Evolutionary conservation across 257 asterid species (phyloP).

Genomic region (Rauvolfia tetraphylla): DNA sequence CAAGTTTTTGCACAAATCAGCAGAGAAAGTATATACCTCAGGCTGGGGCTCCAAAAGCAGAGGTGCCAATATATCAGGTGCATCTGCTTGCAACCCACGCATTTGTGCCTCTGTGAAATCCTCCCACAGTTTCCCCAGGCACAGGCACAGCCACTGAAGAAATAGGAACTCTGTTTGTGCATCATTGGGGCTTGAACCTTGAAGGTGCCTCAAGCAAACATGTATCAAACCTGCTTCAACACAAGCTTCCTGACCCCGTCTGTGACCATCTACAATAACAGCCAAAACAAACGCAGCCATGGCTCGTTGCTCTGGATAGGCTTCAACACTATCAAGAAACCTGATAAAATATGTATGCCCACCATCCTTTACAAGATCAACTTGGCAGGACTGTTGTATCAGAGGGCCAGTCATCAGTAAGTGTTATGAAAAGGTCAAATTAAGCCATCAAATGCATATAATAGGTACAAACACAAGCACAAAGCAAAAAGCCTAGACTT

Average conservation of each 20-base stretch:
- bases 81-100: constrained; percentile 80
- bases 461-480: not conserved
- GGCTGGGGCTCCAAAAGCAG: constrained; percentile 96
- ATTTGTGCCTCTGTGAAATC: constrained; percentile 86
- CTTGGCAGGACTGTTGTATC: constrained; percentile 85
- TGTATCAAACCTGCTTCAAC: constrained; percentile 73
- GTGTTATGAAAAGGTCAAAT: not conserved
- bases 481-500: not conserved
- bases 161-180: constrained; percentile 84
- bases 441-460: not conserved
- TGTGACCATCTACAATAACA: constrained; percentile 94
- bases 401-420: constrained; percentile 8
- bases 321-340: constrained; percentile 93
- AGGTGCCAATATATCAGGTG: constrained; percentile 75
- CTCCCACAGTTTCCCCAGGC: constrained; percentile 97
- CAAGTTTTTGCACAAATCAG: not conserved
- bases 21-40: constrained; percentile 54
- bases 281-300: constrained; percentile 99
- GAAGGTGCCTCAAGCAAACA: constrained; percentile 86
- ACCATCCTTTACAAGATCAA: constrained; percentile 96
- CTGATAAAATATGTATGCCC: constrained; percentile 88
- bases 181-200: constrained; percentile 66
- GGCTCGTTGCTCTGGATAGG: constrained; percentile 98
- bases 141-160: constrained; percentile 98
- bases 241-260: constrained; percentile 93